phyloP scores from a whole-genome alignment of 106 monocot genomes.

The Xerophyta viscosa region DNA sequence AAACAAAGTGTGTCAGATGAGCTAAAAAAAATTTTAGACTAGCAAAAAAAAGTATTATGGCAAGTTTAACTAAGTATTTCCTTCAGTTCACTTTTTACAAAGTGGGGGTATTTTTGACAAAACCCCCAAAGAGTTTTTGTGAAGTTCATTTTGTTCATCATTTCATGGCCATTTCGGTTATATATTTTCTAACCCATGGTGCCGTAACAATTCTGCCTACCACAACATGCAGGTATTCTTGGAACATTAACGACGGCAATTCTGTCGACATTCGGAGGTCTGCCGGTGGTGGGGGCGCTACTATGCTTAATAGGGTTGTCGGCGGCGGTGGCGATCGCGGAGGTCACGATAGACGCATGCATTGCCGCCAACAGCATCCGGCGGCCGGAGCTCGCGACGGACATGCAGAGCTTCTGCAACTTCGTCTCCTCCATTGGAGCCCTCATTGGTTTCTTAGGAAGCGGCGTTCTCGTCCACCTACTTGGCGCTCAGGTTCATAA shows the following conservation, averaged over 20 bases:
- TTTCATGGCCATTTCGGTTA: no score
- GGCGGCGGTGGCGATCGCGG: conserved; percentile 45
- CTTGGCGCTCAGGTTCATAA: conserved; percentile 82
- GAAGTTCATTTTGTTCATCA: no score
- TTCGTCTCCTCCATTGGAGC: conserved; percentile 45
- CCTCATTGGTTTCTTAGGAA: conserved; percentile 47
- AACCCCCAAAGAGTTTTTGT: no score
- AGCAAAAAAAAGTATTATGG: no score
- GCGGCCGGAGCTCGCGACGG: conserved; percentile 41
- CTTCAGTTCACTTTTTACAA: no score
- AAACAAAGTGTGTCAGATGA: no score
- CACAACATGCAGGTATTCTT: conserved; percentile 30
- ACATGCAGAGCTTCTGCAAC: conserved; percentile 73
- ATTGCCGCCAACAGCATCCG: conserved; percentile 71
- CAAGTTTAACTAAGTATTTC: no score
- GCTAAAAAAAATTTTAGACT: no score
- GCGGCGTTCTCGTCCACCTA: conserved; percentile 53
- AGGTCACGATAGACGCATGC: conserved; percentile 82
- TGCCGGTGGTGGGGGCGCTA: conserved; percentile 23
- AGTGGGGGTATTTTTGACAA: no score
- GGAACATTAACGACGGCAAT: conserved; percentile 16
- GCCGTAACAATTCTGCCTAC: no score
- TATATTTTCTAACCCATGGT: no score
- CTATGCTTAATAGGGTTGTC: conserved; percentile 39
- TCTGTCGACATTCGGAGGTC: conserved; percentile 13